Evolutionary conservation across 2,329 filamentous ascomycete species (phyloP), one percentile per base, ranked within the genome.

Genomic region (Didymella lethalis): DNA sequence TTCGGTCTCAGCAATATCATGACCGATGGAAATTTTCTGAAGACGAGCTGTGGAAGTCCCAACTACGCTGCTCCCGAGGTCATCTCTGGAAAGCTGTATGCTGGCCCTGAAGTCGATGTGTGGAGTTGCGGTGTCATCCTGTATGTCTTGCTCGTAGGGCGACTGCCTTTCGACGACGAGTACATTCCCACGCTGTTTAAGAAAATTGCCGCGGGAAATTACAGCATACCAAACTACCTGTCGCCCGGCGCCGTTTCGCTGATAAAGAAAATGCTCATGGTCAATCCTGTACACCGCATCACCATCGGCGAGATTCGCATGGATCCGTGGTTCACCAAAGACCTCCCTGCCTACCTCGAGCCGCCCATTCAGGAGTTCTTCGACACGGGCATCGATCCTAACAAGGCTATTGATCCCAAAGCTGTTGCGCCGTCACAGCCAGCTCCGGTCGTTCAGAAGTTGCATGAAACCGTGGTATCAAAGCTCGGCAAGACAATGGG

Each of bases 1-100:
- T 99, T 99, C 69, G 95, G 95, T 57, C 84, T 99, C 57, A 98
- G 94, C 82, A 99, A 99, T 76, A 99, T 99, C 80, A 99, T 99
- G 95, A 98, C 95, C 0, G 95, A 99, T 75, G 95, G 95, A 26
- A 99, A 99, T 77, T 99, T 99, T 75, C 86, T 99, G 71, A 98
- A 97, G 81, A 99, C 95, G 1, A 98, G 93, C 76, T 99, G 95
- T 72, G 95, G 95, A 52, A 98, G 94, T 74, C 95, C 95, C 41
- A 99, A 99, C 78, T 99, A 99, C 77, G 95, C 95, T 12, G 95
- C 95, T 0, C 95, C 95, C 7, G 95, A 99, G 77, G 95, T 99
- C 61, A 98, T 99, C 73, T 95, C 93, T 54, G 95, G 95, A 25
- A 99, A 98, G 83, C 84, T 98, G 54, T 99, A 99, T 75, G 95